Conservation (phyloP, 73 alveolate genomes). For the Tetrahymena elliotti region DNA sequence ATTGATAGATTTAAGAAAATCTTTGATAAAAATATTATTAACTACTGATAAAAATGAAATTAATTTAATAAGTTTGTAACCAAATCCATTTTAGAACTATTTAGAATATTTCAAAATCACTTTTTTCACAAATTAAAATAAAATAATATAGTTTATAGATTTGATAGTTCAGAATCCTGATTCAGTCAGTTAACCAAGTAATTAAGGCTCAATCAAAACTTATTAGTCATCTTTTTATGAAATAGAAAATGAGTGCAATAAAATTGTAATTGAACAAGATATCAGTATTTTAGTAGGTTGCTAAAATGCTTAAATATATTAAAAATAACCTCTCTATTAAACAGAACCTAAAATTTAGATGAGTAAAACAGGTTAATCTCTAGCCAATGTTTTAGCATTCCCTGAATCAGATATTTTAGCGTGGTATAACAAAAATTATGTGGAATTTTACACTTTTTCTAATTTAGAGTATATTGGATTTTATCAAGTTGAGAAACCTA, state of each 20-base stretch:
- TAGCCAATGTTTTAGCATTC: not conserved
- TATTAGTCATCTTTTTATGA: not conserved
- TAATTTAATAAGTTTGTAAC: not conserved
- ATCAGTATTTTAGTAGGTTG: not conserved
- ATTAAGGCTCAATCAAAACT: not conserved
- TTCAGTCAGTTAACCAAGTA: too few species aligned
- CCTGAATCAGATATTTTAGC: not conserved
- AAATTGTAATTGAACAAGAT: not conserved
- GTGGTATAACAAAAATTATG: not conserved
- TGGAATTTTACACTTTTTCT: not conserved
- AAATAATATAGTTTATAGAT: not conserved
- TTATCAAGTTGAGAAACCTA: not conserved
- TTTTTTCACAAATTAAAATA: not conserved
- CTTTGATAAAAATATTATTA: not conserved
- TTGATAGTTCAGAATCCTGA: not conserved
- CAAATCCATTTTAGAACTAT: not conserved
- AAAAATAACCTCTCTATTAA: not conserved
- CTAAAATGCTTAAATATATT: not conserved
- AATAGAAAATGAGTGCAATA: not conserved
- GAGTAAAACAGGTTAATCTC: not conserved
- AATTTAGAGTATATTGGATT: not conserved
- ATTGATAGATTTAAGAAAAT: not conserved
- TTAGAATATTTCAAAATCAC: not conserved
- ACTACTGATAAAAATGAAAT: not conserved
- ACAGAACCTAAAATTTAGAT: not conserved